Percentiles rank a stretch among this genome's conserved stretches.
Conservation (phyloP, 345 rosid genomes). For the Brassica rapa region DNA sequence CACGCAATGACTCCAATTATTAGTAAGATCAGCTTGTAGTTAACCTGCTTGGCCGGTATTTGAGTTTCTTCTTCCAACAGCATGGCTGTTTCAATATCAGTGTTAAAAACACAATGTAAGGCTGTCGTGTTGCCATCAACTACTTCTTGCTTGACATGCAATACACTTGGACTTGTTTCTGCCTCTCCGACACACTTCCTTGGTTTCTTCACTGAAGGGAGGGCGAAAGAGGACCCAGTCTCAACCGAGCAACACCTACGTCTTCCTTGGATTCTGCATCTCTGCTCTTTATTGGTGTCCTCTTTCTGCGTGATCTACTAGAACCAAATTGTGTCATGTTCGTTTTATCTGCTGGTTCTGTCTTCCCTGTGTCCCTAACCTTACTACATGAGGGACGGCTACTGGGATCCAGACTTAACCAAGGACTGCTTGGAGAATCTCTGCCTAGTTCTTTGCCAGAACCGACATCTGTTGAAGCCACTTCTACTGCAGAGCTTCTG, state of each 20-base stretch:
- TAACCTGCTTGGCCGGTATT: constrained; percentile 71
- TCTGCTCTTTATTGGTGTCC: constrained; percentile 41
- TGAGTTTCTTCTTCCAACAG: constrained; percentile 81
- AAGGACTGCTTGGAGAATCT: constrained; percentile 54
- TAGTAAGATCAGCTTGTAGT: constrained; percentile 22
- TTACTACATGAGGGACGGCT: constrained; percentile 40
- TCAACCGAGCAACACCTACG: constrained; percentile 46
- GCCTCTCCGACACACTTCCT: constrained; percentile 52
- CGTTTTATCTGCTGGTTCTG: constrained; percentile 22
- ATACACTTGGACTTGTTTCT: constrained; percentile 44
- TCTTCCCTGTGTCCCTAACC: constrained; percentile 41
- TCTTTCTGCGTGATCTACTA: constrained; percentile 51
- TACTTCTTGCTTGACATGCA: constrained; percentile 97
- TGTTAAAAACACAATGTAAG: constrained; percentile 84
- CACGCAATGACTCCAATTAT: constrained; percentile 10
- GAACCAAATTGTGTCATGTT: constrained; percentile 43
- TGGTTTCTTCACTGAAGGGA: constrained; percentile 50
- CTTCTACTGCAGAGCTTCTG: constrained; percentile 36
- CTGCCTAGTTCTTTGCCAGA: constrained; percentile 48
- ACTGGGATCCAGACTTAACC: constrained; percentile 78
- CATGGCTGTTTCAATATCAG: constrained; percentile 83
- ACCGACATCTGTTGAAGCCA: constrained; percentile 35
- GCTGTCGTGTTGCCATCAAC: constrained; percentile 86
- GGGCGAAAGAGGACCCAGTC: constrained; percentile 54
- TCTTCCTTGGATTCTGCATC: constrained; percentile 41